Base-by-base conservation (phyloP, 164 flowering plant species). In the Macadamia integrifolia region DNA sequence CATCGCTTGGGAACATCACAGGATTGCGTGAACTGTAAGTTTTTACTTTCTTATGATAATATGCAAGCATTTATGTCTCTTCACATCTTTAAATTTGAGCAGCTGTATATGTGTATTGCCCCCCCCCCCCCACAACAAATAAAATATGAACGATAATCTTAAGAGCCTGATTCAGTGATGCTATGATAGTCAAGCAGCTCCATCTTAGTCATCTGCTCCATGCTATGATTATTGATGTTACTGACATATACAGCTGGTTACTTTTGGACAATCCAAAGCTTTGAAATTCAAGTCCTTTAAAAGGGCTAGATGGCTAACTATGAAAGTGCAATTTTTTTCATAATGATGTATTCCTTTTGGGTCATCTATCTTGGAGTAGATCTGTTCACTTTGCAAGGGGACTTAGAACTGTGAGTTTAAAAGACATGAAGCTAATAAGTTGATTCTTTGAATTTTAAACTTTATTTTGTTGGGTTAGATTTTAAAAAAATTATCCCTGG, bases 1-100 rank as follows among this genome's bases (percentile, higher is more conserved):
- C 79, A 59, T 84, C 92, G 42, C 78, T 90, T 43, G 89, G 88
- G 52, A 56, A 66, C 64, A 74, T 86, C 6, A 52, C 6, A n/a
- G 72, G 72, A 40, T 79, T 90, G 70, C 87, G 68, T 17, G 87
- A 90, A 76, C 74, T 90, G 97, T 90, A 82, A 88, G 93, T 82
- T 35, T 73, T 62, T 59, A 59, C 64, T 56, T 31, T 73, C 58
- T 64, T 50, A 23, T 40, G 56, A 58, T 61, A 40, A 42, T 6
- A 42, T 70, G 29, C 57, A 53, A 46, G 58, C 14, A 46, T 32
- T 61, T 28, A 30, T 29, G 46, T 12, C 23, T 62, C 61, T 40
- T 40, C 53, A 8, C 12, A 18, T 56, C n/a, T 60, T 49, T 10
- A 23, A 5, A 6, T 43, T 3, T 28, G 9, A 0, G 48, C 48